Base-by-base conservation (phyloP, 306 rosid genomes). In the Lablab purpureus region DNA sequence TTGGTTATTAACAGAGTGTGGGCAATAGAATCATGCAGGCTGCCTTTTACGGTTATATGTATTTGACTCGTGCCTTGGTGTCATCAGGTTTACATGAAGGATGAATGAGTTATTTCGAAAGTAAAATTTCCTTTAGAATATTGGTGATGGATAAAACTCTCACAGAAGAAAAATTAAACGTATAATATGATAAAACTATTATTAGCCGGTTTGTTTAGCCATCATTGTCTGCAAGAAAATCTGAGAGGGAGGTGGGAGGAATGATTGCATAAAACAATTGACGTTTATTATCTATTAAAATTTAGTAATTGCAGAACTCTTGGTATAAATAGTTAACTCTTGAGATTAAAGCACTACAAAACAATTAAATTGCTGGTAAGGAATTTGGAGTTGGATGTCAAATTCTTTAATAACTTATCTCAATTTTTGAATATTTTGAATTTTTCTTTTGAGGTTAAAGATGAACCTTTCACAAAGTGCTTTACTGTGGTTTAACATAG, bases 201-300 rank as follows among this genome's bases (percentile, higher is more conserved):
- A 25, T 23, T 11, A 66, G 32, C 22, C 10, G 65, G 21, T 76
- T 55, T 78, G 80, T 67, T 74, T 36, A 49, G 47, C 36, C 23
- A 43, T 56, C 58, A 27, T 62, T 82, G 79, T 47, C 73, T 83
- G 51, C n/a, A 5, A 73, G 52, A 68, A 37, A 36, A 59, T 69
- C 49, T 74, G 69, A 47, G 30, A 45, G 56, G 34, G 73, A 36
- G 52, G 15, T 58, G 76, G 71, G 76, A 47, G 52, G 81, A 64
- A 55, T 78, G 46, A 6, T 73, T 51, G 21, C 62, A 45, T 34
- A 63, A 64, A 80, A 32, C 37, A 15, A 40, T 41, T 51, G 74
- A 14, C 15, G 28, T 15, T 21, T 54, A 32, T 62, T 50, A 10
- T 51, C 65, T 49, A 21, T 63, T 72, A 34, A 51, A 51, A 58